A percentile compares a stretch with the other conserved stretches of the same genome.
These are phyloP conservation scores for Aureobasidium sp. DNA, from an alignment of 2,329 filamentous ascomycete genomes.

Conservation along the genomic window DNA sequence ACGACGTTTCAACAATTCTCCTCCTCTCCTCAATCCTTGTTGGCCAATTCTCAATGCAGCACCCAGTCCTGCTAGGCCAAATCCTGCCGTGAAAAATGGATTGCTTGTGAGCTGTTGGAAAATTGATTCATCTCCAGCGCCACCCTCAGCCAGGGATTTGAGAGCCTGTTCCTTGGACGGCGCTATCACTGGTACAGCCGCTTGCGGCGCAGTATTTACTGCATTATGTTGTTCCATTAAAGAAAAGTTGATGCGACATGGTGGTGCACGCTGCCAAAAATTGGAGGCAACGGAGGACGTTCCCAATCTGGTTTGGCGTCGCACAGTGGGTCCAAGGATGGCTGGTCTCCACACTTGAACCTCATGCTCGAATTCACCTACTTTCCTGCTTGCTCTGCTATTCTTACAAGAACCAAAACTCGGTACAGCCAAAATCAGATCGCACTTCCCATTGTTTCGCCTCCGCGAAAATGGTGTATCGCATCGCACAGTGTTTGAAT, in stretches of 20 bases:
- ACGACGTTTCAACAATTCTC: slow-evolving; percentile 69
- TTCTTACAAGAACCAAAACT: too few species aligned
- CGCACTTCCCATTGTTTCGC: too few species aligned
- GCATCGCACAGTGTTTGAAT: too few species aligned
- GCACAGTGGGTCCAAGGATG: too few species aligned
- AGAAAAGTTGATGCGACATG: background rate
- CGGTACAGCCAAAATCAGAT: too few species aligned
- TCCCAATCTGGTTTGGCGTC: slow-evolving; percentile 1
- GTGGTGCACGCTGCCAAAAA: background rate
- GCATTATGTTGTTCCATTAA: slow-evolving; percentile 34
- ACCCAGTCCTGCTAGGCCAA: slow-evolving; percentile 84
- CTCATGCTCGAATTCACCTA: too few species aligned
- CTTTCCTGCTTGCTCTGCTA: too few species aligned
- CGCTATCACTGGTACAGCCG: slow-evolving; percentile 16
- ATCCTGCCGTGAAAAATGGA: slow-evolving; percentile 55
- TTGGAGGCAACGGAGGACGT: background rate
- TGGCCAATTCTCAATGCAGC: slow-evolving; percentile 75
- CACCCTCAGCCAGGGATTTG: slow-evolving; percentile 31
- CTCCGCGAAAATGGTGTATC: too few species aligned
- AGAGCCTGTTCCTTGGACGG: slow-evolving; percentile 28
- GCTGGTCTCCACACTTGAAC: too few species aligned
- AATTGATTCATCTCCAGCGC: slow-evolving; percentile 33
- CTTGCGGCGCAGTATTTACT: slow-evolving; percentile 21
- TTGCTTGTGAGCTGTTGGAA: slow-evolving; percentile 43
- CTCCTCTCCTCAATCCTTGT: slow-evolving; percentile 63